A percentile compares a stretch with the other conserved stretches of the same genome.
Evolutionary conservation across 192 early-diverging fungal species (phyloP).

Genomic region (Lobosporangium transversale): DNA sequence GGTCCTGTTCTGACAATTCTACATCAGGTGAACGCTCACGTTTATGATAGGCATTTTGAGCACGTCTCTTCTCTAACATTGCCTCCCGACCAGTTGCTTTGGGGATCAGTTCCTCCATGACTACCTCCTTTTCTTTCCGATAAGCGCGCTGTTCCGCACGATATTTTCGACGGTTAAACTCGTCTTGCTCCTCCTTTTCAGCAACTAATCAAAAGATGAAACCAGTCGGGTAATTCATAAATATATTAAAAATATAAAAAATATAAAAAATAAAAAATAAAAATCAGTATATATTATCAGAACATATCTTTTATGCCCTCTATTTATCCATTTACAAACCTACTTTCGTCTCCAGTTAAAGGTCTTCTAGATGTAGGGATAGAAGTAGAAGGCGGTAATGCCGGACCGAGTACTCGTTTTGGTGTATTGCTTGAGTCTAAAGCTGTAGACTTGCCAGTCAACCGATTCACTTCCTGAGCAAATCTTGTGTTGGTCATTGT

Average conservation of each 20-base stretch:
- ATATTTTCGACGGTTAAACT: constrained; percentile 31
- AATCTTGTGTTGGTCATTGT: constrained; percentile 62
- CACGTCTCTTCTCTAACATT: constrained; percentile 67
- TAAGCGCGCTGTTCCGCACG: constrained; percentile 55
- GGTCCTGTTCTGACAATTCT: constrained; percentile 67
- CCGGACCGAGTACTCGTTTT: constrained; percentile 22
- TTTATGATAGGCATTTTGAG: constrained; percentile 66
- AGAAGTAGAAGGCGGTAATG: constrained; percentile 19
- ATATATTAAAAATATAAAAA: not conserved
- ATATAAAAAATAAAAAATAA: not conserved
- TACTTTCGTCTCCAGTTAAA: constrained; percentile 45
- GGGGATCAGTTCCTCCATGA: constrained; percentile 74
- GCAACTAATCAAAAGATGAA: constrained; percentile 20
- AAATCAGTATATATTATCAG: not conserved
- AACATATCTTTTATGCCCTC: too few relatives aligned
- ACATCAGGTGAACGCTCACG: constrained; percentile 72
- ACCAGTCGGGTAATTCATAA: not conserved
- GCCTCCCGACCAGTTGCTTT: constrained; percentile 74
- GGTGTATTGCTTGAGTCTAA: constrained; percentile 2
- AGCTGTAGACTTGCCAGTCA: constrained; percentile 31
- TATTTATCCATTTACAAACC: not conserved
- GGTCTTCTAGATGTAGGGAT: constrained; percentile 10
- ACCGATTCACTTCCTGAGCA: constrained; percentile 39
- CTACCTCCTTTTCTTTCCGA: constrained; percentile 61
- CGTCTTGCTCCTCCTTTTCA: constrained; percentile 61